A percentile compares a stretch with the other conserved stretches of the same genome.
Evolutionary conservation across 148 eudicot species (phyloP).

Genomic region (Cornus controversa): DNA sequence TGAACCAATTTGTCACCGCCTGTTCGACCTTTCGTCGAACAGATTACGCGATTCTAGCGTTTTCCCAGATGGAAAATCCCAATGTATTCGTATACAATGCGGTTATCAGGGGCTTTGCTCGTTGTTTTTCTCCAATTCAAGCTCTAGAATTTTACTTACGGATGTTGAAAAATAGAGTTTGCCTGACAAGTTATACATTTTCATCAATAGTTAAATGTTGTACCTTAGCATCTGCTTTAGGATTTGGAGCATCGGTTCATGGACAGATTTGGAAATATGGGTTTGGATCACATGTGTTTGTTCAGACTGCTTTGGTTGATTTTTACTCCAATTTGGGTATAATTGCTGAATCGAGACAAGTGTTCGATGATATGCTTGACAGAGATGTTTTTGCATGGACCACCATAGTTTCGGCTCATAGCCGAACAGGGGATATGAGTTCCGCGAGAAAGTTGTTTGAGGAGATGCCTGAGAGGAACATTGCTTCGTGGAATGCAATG

Average conservation of each 20-base stretch:
- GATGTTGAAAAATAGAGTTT: conserved; percentile 40
- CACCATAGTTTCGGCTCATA: conserved; percentile 48
- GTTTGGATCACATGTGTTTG: conserved; percentile 47
- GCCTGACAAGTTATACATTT: conserved; percentile 63
- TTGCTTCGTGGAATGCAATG: conserved; percentile 69
- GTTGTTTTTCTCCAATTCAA: conserved; percentile 36
- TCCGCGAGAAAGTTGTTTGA: conserved; percentile 52
- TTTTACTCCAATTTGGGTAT: conserved; percentile 49
- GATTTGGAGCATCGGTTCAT: conserved; percentile 53
- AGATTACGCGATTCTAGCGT: conserved; percentile 46
- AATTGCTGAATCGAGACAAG: conserved; percentile 32
- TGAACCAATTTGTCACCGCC: conserved; percentile 57
- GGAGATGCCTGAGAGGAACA: conserved; percentile 62
- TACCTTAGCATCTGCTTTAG: conserved; percentile 12
- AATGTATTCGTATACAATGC: conserved; percentile 69
- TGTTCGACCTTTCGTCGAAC: conserved; percentile 45
- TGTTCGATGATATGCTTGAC: conserved; percentile 71
- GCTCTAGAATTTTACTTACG: conserved; percentile 50
- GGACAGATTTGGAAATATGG: conserved; percentile 67
- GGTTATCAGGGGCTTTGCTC: conserved; percentile 51
- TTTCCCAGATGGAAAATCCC: conserved; percentile 49
- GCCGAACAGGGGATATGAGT: conserved; percentile 53
- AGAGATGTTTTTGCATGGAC: conserved; percentile 74
- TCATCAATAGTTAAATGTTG: conserved; percentile 63
- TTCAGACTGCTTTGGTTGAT: conserved; percentile 66